Base-by-base conservation (phyloP, 2,329 filamentous ascomycete species). In the Scedosporium aurantiacum region DNA sequence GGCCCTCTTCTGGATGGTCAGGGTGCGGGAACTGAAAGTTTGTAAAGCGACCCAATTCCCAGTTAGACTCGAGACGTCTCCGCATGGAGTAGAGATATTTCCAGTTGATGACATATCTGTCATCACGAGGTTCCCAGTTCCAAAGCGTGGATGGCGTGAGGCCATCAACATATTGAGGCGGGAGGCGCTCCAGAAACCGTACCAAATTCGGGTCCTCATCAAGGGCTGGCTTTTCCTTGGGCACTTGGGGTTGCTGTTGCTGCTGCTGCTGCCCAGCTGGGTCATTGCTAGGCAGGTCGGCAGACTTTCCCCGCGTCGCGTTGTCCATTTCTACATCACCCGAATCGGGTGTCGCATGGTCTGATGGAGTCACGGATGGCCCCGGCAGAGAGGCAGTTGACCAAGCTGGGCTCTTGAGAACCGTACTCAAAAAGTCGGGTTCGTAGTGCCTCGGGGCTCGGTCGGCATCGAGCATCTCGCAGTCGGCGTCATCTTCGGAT, bases 21-120 rank as follows among this genome's bases (percentile, higher is more conserved):
- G 91, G 91, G 68, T 96, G 91, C 0, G 94, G 94, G 1, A 99
- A 81, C 70, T 95, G 91, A 68, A 97, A 97, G 65, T 92, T 95
- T 2, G 81, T 84, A 71, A 83, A 96, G 62, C 85, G 87, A 3
- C 90, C 92, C 21, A 86, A 81, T 63, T 90, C 85, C 94, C 94
- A 99, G 70, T 99, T 97, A 6, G 87, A 85, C 74, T 99, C 94
- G 14, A 99, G 77, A 23, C 86, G 82, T 61, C 87, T 83, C 63
- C 94, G 87, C 78, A 96, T 90, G 65, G 90, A 90, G 75, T 96
- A 99, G 1, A 99, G 79, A 70, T 94, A 90, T 60, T 91, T 89
- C 92, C 93, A 99, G 72, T 95, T 96, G 57, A 97, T 77, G 67
- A 84, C 88, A 62, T 86, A 80, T 55, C 73, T 72, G 69, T 70